These are phyloP conservation scores for Chrysophaeum taylorii DNA, from an alignment of 352 stramenopile species.

Conservation along the genomic window DNA sequence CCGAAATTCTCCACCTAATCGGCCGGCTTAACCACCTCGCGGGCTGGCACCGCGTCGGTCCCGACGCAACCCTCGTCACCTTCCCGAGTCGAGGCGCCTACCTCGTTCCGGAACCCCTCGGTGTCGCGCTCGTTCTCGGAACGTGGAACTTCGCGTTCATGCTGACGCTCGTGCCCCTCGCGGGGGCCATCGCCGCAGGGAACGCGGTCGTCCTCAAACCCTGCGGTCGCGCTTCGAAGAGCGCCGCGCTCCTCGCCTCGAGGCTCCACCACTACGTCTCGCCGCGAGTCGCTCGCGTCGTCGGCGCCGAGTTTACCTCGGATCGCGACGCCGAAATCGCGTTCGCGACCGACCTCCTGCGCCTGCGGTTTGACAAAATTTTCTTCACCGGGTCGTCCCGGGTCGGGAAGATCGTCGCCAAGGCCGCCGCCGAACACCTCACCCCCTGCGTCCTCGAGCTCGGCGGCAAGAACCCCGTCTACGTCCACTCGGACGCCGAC, in stretches of 20 bases:
- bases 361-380: constrained; percentile 46
- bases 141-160: constrained; percentile 81
- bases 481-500: constrained; percentile 58
- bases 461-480: constrained; percentile 73
- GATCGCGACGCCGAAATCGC: constrained; percentile 62
- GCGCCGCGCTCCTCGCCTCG: constrained; percentile 48
- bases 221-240: constrained; percentile 60
- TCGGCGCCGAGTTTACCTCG: too few relatives aligned
- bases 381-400: constrained; percentile 57
- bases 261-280: constrained; percentile 46
- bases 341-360: constrained; percentile 59
- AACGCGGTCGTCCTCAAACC: constrained; percentile 86
- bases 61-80: constrained; percentile 41
- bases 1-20: constrained; percentile 60
- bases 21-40: constrained; percentile 54
- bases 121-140: constrained; percentile 69
- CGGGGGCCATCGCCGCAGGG: constrained; percentile 57
- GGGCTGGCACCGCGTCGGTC: constrained; percentile 28
- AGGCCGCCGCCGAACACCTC: constrained; percentile 74
- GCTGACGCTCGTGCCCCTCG: constrained; percentile 56
- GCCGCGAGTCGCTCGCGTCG: constrained; percentile 53
- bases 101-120: constrained; percentile 45
- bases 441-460: constrained; percentile 84
- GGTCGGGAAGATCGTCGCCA: constrained; percentile 71
- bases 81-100: constrained; percentile 48